phyloP scores from a whole-genome alignment of 176 grass and related monocot species.

The Lolium perenne region DNA sequence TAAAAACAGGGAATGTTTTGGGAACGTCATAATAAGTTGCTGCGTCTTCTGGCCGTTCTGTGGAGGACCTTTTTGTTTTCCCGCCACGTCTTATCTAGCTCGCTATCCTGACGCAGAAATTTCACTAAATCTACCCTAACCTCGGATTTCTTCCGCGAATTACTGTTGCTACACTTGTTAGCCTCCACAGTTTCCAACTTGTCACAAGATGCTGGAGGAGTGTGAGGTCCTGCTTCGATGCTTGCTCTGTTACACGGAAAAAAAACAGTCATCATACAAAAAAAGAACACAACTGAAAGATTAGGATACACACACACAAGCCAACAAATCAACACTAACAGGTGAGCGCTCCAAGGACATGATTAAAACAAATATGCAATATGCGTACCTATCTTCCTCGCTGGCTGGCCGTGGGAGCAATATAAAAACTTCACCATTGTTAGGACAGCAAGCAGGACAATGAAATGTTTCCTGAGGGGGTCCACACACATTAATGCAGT shows the following conservation, averaged over 20 bases:
- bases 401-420: slow-evolving; percentile 37
- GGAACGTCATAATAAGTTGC: slow-evolving; percentile 46
- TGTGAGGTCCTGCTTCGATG: slow-evolving; percentile 43
- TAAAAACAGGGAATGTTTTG: neutral
- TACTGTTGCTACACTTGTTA: slow-evolving; percentile 22
- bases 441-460: slow-evolving; percentile 73
- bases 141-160: slow-evolving; percentile 35
- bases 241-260: slow-evolving; percentile 56
- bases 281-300: neutral
- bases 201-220: slow-evolving; percentile 47
- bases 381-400: slow-evolving; percentile 55
- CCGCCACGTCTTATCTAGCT: slow-evolving; percentile 58
- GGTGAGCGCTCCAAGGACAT: neutral
- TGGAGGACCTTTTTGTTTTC: slow-evolving; percentile 64
- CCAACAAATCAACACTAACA: neutral
- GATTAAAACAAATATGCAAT: neutral
- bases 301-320: neutral
- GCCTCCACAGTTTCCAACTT: slow-evolving; percentile 43
- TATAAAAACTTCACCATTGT: slow-evolving; percentile 55
- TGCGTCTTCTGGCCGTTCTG: slow-evolving; percentile 71
- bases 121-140: slow-evolving; percentile 66
- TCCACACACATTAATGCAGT: slow-evolving; percentile 75
- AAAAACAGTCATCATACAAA: slow-evolving; percentile 3
- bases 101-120: slow-evolving; percentile 52
- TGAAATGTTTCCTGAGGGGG: slow-evolving; percentile 70